A percentile compares a stretch with the other conserved stretches of the same genome.
These are phyloP conservation scores for Podaxis sp. DNA, from an alignment of 768 basidiomycete genomes.

Conservation along the genomic window DNA sequence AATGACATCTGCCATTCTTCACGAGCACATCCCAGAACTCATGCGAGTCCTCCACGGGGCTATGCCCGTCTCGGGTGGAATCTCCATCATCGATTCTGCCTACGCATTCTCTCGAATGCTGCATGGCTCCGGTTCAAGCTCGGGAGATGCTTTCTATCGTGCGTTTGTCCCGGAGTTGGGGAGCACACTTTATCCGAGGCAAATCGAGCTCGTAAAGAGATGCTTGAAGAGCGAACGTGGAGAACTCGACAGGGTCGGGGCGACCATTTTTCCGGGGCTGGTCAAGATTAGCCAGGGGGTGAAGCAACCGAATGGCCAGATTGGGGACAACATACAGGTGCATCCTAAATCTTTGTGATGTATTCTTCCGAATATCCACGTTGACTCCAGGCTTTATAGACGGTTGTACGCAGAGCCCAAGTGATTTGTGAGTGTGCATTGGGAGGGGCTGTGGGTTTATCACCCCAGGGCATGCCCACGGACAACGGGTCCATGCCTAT, in stretches of 20 bases:
- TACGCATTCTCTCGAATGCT: constrained; percentile 85
- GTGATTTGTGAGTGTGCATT: constrained; percentile 86
- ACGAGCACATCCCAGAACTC: constrained; percentile 70
- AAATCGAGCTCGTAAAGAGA: constrained; percentile 83
- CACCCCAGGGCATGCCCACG: constrained; percentile 15
- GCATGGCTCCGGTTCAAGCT: constrained; percentile 60
- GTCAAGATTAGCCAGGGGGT: constrained; percentile 68
- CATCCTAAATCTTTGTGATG: constrained; percentile 5
- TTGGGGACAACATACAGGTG: constrained; percentile 52
- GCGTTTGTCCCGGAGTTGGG: constrained; percentile 85
- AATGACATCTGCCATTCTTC: constrained; percentile 64
- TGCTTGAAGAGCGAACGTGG: constrained; percentile 76
- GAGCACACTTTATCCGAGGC: constrained; percentile 66
- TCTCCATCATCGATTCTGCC: constrained; percentile 67
- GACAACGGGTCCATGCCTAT: background rate
- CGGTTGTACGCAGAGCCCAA: constrained; percentile 79
- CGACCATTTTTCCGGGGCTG: constrained; percentile 84
- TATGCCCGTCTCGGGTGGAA: constrained; percentile 43
- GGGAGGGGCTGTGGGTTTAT: constrained; percentile 28
- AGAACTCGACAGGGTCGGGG: constrained; percentile 73
- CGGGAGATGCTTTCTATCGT: constrained; percentile 79
- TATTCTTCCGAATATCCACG: background rate
- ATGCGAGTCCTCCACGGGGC: constrained; percentile 47
- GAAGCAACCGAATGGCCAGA: constrained; percentile 30
- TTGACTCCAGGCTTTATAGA: constrained; percentile 29